Percentiles rank a stretch among this genome's conserved stretches.
Evolutionary conservation across 2,329 filamentous ascomycete genomes (phyloP).

Genomic region (Scleromitrula shiraiana): DNA sequence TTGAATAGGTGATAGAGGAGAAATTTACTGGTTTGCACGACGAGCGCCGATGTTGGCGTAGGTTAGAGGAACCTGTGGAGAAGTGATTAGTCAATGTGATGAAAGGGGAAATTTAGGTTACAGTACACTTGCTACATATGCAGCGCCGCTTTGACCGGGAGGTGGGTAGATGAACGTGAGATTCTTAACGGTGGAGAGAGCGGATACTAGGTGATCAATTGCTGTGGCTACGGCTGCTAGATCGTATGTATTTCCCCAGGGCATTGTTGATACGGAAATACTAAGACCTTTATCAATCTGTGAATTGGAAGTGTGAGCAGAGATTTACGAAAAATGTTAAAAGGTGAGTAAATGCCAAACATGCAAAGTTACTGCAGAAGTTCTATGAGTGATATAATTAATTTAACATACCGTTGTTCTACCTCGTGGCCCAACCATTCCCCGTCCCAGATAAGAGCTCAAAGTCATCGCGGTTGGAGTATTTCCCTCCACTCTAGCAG

Average conservation of each 20-base stretch:
- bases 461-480: conserved; percentile 31
- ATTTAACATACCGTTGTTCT: conserved; percentile 36
- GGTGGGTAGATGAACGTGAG: conserved; percentile 51
- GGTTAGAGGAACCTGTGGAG: conserved; percentile 18
- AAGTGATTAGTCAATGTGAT: neutral
- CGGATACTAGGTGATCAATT: conserved; percentile 50
- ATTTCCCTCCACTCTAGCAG: conserved; percentile 50
- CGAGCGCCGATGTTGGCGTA: conserved; percentile 23
- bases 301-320: neutral
- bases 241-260: conserved; percentile 45
- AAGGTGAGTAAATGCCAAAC: neutral
- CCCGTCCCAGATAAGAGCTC: conserved; percentile 56
- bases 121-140: conserved; percentile 46
- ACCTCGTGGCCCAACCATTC: conserved; percentile 49
- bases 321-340: neutral
- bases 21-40: conserved; percentile 18
- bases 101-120: conserved; percentile 1
- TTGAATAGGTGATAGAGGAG: neutral
- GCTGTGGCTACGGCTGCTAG: conserved; percentile 55
- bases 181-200: conserved; percentile 44
- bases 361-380: neutral
- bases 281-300: conserved; percentile 46
- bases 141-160: conserved; percentile 42
- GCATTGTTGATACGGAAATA: conserved; percentile 50
- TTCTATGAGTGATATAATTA: neutral